phyloP scores from a whole-genome alignment of 164 flowering plant genomes.

The Stephania cephalantha region DNA sequence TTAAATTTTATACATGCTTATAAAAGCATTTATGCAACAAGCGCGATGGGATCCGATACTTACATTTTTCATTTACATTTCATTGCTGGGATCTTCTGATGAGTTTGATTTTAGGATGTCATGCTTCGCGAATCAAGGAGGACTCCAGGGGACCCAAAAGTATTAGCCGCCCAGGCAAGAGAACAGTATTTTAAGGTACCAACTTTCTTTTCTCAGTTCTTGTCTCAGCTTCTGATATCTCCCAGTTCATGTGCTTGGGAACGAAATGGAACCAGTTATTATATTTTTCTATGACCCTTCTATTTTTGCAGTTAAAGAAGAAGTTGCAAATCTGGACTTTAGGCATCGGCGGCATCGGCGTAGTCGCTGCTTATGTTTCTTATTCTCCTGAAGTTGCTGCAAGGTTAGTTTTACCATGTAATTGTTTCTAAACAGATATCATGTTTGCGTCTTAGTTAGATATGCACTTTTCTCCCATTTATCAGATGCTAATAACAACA shows the following conservation, averaged over 20 bases:
- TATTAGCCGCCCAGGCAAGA: constrained; percentile 77
- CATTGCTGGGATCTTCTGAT: constrained; percentile 11
- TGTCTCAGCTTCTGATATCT: not conserved
- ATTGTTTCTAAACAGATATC: not conserved
- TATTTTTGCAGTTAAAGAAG: constrained; percentile 58
- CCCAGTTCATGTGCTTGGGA: not conserved
- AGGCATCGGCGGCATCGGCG: constrained; percentile 75
- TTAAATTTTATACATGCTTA: not conserved
- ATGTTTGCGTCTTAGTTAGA: not conserved
- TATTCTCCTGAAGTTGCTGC: constrained; percentile 90
- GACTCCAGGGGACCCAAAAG: constrained; percentile 59
- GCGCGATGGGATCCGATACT: not conserved
- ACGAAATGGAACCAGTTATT: not conserved
- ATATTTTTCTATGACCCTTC: not conserved
- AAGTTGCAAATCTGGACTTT: constrained; percentile 68
- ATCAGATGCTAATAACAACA: not conserved
- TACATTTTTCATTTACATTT: not conserved
- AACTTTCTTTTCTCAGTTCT: not conserved
- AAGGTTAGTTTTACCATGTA: constrained; percentile 37
- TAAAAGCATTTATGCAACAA: not conserved
- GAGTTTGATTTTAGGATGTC: constrained; percentile 48
- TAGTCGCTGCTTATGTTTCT: constrained; percentile 69
- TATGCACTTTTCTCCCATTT: not conserved
- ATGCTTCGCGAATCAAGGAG: constrained; percentile 57
- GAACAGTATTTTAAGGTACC: constrained; percentile 72